Evolutionary conservation across 495 filamentous ascomycete genomes (phyloP), one percentile per base, ranked within the genome.

Genomic region (Penicillium manginii): DNA sequence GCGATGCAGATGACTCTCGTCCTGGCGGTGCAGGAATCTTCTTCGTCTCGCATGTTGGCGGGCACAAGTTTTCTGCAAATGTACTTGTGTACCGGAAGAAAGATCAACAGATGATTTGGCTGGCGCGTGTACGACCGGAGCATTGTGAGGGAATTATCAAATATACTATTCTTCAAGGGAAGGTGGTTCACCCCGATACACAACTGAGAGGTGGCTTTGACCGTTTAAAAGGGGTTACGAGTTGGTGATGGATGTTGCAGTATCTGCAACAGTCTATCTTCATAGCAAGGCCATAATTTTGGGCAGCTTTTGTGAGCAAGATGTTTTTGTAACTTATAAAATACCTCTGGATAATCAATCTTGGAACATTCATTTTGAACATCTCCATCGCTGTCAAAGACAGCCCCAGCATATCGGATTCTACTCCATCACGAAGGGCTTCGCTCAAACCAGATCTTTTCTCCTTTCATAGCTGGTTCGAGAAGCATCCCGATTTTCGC

Each of bases 161-260:
- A 65, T 94, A 88, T 65, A 97, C 94, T 0, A 79, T 98, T 0
- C 63, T 97, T 61, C 85, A 97, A 76, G 94, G 94, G 2, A 97
- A 96, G 77, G 88, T 98, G 18, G 87, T 97, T 35, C 91, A 97
- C 78, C 89, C 91, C 1, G 87, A 89, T 62, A 79, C 82, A 31
- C 92, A 96, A 82, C 64, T 98, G 57, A 75, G 93, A 37, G 94
- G 92, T 11, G 94, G 94, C 4, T 98, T 97, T 76, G 92, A 98
- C 78, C 76, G 90, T 39, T 69, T 63, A 31, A 88, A 79, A 63
- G 89, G 89, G 29, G 57, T 94, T 70, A 86, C 91, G 67, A 97
- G 94, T 76, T 98, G 94, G 94, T 98, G 49, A 69, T 17, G 40
- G 40, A 2, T 5, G n/a, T 17, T 7, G 4, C 7, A 8, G 26